Evolutionary conservation across 169 alveolate genomes (phyloP), one percentile per base, ranked within the genome.

Genomic region (Sarcocystis neurona): DNA sequence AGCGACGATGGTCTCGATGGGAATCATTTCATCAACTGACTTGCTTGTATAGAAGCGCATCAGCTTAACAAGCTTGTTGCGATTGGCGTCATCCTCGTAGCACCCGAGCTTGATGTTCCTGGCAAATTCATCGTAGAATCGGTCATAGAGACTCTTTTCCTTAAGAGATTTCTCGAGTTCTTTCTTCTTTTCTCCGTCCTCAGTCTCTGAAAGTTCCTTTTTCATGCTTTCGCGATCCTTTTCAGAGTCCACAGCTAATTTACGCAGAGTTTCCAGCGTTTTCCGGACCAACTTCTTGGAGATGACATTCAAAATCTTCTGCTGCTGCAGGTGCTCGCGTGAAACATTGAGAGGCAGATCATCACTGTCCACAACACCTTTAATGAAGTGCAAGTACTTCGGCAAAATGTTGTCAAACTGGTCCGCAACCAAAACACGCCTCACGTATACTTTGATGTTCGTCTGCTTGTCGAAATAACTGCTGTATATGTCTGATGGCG

Each of bases 201-300:
- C 74, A 37, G 56, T 27, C 18, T 63, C 46, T 63, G 68, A 84
- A 10, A 77, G 72, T 32, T 80, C 74, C 75, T 92, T 43, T 63
- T 88, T 34, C 88, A 23, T 94, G 32, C 86, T 84, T 72, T 97
- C 97, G 87, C 96, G 94, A 50, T 91, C 92, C 85, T 96, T 95
- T 43, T 95, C 94, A 60, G 96, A 96, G 56, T 97, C 98, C 85
- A 93, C 96, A 88, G 98, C 96, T 84, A 98, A 93, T 87, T 96
- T 95, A 77, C 96, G 96, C 88, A 99, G 92, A 94, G 98, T 95
- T 79, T 98, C 99, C 80, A 99, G 94, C 34, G 98, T 97, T 90
- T 99, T 98, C 79, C 99, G 95, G 10, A 98, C 99, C 30, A 99
- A 94, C 96, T 98, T 98, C 96, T 98, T 99, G 90, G 97, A 95